These are phyloP conservation scores for Butyriboletus loyo DNA, from an alignment of 768 basidiomycete species.

Conservation along the genomic window DNA sequence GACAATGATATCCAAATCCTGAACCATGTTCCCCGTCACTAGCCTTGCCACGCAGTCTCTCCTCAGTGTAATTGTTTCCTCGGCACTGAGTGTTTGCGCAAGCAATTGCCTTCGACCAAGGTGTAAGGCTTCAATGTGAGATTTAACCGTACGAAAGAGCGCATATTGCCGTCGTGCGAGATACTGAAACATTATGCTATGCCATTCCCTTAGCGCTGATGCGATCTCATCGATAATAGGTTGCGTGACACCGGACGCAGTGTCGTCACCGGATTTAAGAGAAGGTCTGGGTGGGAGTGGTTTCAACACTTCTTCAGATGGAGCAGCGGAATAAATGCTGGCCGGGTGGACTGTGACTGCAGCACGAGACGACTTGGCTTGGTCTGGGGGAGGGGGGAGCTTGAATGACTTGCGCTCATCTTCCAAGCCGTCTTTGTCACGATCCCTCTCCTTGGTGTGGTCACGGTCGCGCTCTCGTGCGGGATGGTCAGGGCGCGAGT, in stretches of 20 bases:
- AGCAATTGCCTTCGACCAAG: conserved; percentile 89
- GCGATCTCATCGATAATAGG: conserved; percentile 98
- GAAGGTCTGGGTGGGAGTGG: conserved; percentile 87
- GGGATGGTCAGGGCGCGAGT: conserved; percentile 26
- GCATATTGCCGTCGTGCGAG: conserved; percentile 86
- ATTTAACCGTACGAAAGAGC: conserved; percentile 80
- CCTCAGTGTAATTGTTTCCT: conserved; percentile 79
- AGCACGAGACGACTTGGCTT: conserved; percentile 68
- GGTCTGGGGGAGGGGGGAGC: conserved; percentile 71
- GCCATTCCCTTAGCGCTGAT: conserved; percentile 95
- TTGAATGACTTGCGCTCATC: conserved; percentile 61
- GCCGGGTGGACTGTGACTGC: conserved; percentile 70
- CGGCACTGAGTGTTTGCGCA: conserved; percentile 79
- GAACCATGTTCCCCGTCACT: conserved; percentile 86
- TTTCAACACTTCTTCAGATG: conserved; percentile 64
- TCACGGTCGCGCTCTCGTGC: conserved; percentile 34
- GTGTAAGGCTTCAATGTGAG: conserved; percentile 89
- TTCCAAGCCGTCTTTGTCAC: conserved; percentile 63
- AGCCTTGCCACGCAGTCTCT: conserved; percentile 85
- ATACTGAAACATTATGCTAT: conserved; percentile 86
- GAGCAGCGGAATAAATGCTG: conserved; percentile 71
- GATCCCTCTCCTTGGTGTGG: conserved; percentile 49
- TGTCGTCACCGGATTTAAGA: conserved; percentile 94
- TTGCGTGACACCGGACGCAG: conserved; percentile 73
- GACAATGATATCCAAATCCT: conserved; percentile 94